Base-by-base conservation (phyloP, 768 basidiomycete species). In the Tephrocybe sp. region DNA sequence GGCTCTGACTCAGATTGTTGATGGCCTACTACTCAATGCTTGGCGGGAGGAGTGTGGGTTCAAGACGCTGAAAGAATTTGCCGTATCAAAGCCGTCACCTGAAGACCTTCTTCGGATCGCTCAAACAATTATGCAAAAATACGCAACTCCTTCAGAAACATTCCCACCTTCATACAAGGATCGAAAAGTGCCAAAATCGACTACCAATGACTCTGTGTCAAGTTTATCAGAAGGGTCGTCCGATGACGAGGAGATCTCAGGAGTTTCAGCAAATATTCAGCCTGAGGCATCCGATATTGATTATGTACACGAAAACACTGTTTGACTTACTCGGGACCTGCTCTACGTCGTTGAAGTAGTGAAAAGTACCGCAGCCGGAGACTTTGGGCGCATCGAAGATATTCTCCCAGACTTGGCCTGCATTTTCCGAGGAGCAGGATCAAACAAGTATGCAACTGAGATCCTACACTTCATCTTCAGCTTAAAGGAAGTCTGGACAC, bases 341-440 rank as follows among this genome's bases (percentile, higher is more conserved):
- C 53, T 72, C 0, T 58, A 65, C 36, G 56, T 71, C 0, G 3
- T 49, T 0, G 67, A 71, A 40, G 59, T 73, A 1, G 50, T 57
- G 0, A 9, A 45, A 0, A 68, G 69, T 0, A 61, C 63, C 0
- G 38, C 60, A 0, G 48, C 50, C 4, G 69, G 71, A 0, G 69
- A 75, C 42, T 63, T 66, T 33, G 68, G 69, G 0, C 54, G 58
- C 0, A 41, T 73, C 0, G 65, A 74, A 46, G 66, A 67, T 33
- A 52, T 65, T 6, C 43, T 66, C 0, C 59, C 61, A 3, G 34
- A 54, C 5, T 36, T 69, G 11, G 64, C 63, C 0, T 58, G 57
- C 25, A 59, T 67, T 3, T 70, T 70, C 33, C 57, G 63, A 3
- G 68, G 65, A 2, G 61, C 59, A 0, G 66, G 67, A 0, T 64